Base-by-base conservation (phyloP, 225 moss, liverwort and hornwort genomes). In the Pseudoscleropodium purum region DNA sequence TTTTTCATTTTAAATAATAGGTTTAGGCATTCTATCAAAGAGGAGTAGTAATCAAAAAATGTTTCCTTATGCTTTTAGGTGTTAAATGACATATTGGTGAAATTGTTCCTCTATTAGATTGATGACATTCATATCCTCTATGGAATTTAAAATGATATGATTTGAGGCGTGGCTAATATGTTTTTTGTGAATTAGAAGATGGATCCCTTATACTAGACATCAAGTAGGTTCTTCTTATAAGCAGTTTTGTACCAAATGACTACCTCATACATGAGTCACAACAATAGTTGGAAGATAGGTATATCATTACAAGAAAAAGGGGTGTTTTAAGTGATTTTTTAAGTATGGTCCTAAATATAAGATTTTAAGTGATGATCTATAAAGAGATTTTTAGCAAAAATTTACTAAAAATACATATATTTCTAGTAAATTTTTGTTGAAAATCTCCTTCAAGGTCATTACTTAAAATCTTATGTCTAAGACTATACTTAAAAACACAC, bases 111-210 rank as follows among this genome's bases (percentile, higher is more conserved):
- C 51, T 7, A 33, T 51, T 75, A 75, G 49, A 75, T 49, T 75
- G 7, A 49, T 12, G 19, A 2, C 75, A 47, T 11, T 75, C 9
- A 18, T 75, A 18, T 49, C 19, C 5, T 47, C 9, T 30, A 75
- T 75, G 0, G 3, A 34, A 33, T 51, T 34, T 5, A 5, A 51
- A 21, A 34, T 77, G 14, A 77, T 34, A 34, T 21, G 8, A 52
- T 52, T 77, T 52, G 23, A 15, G 0, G 9, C 0, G 0, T 52
- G 14, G 9, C 23, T 52, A 77, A 14, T 0, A 15, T 36, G 9
- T 0, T 33, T 36, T 77, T 23, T 77, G 36, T 51, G 18, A 8
- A 52, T 15, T 36, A 52, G 23, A 52, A 0, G 21, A 52, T 76
- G 21, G 2, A 76, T 77, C 9, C 5, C 52, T 36, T 77, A 24